phyloP scores from a whole-genome alignment of 306 rosid genomes.

The Rosa chinensis region DNA sequence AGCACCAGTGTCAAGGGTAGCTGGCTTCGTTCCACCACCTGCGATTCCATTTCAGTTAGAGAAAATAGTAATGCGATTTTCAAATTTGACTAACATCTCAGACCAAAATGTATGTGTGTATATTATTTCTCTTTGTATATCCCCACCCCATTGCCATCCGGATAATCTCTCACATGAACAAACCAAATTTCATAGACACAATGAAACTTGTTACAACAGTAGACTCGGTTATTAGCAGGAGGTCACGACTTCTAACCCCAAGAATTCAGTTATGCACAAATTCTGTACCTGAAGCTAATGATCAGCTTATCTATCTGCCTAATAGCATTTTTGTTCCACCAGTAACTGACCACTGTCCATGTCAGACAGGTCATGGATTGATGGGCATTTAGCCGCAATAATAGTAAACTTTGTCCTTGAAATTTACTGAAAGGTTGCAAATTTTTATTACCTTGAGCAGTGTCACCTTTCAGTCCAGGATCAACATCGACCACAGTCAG shows the following conservation, averaged over 20 bases:
- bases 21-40: constrained; percentile 98
- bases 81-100: neutral
- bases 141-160: neutral
- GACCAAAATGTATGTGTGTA: neutral
- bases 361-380: constrained; percentile 10
- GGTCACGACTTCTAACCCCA: neutral
- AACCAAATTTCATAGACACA: neutral
- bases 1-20: constrained; percentile 89
- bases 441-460: constrained; percentile 65
- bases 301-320: neutral
- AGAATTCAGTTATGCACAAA: neutral
- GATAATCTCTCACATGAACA: neutral
- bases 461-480: constrained; percentile 87
- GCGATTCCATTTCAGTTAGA: constrained; percentile 31
- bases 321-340: neutral
- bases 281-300: neutral
- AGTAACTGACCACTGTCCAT: neutral
- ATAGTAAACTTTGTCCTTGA: constrained; percentile 15
- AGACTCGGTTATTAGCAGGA: neutral
- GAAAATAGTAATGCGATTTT: neutral
- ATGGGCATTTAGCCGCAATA: constrained; percentile 13
- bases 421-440: constrained; percentile 19
- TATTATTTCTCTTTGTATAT: neutral
- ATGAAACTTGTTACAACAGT: neutral
- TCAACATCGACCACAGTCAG: constrained; percentile 69